A percentile compares a stretch with the other conserved stretches of the same genome.
These are phyloP conservation scores for Sugiyamaella neomexicana DNA, from an alignment of 1,139 yeast species.

Conservation along the genomic window DNA sequence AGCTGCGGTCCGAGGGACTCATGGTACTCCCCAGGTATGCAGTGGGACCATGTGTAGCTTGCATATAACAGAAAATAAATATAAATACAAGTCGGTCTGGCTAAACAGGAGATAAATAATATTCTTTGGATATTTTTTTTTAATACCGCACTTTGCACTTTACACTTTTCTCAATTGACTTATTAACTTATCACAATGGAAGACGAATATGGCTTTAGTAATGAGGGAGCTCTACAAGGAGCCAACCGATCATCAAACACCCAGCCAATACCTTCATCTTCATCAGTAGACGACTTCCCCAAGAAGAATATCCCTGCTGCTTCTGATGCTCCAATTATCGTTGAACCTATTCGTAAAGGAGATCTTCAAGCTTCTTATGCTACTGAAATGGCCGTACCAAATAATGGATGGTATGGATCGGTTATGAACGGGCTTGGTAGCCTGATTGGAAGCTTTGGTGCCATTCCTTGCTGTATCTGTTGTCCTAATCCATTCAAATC, in stretches of 20 bases:
- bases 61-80: too few species aligned
- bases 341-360: slow-evolving; percentile 37
- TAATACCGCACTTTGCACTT: too few species aligned
- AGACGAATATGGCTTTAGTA: slow-evolving; percentile 15
- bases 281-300: slow-evolving; percentile 2
- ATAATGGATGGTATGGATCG: slow-evolving; percentile 43
- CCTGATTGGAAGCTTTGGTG: slow-evolving; percentile 55
- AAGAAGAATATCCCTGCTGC: not conserved
- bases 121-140: too few species aligned
- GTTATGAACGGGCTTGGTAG: slow-evolving; percentile 50
- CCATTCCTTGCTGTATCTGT: slow-evolving; percentile 59
- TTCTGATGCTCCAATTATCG: slow-evolving; percentile 31
- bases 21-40: too few species aligned
- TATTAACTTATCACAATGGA: not conserved
- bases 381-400: slow-evolving; percentile 41
- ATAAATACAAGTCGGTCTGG: too few species aligned
- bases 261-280: slow-evolving; percentile 5
- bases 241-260: not conserved
- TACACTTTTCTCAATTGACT: too few species aligned
- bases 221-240: slow-evolving; percentile 9
- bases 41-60: too few species aligned
- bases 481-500: slow-evolving; percentile 59
- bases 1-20: too few species aligned
- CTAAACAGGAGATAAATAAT: too few species aligned
- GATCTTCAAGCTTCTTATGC: slow-evolving; percentile 44